Evolutionary conservation across 495 filamentous ascomycete genomes (phyloP), one percentile per base, ranked within the genome.

Genomic region (Aspergillus diversus): DNA sequence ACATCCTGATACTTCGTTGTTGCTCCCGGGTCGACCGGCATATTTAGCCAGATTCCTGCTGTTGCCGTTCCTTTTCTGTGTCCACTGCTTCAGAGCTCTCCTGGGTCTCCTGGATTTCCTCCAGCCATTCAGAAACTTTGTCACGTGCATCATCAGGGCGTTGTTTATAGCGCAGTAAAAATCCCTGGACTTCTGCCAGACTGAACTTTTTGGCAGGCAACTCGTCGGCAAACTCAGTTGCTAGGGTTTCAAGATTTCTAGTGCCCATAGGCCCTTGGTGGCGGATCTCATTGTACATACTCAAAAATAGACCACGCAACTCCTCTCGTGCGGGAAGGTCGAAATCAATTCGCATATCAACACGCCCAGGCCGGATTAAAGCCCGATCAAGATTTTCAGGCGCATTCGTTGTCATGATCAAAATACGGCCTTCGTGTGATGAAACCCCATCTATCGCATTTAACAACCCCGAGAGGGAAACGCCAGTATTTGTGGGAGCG

Each of bases 391-490:
- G 83, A 31, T 81, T 80, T 68, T 93, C 87, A 3, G 89, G 88
- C 49, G 85, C 80, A 73, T 95, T 95, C 16, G 89, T 93, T 0
- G 91, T 93, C 87, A 93, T 91, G 74, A 93, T 86, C 8, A 95
- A 80, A 5, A 93, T 83, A 35, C 90, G 84, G 27, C 91, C 91
- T 74, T 95, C 91, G 57, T 92, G 90, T 3, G 87, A 89, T 4
- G 90, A 88, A 0, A 92, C 90, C 21, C 91, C 91, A 66, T 95
- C 91, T 66, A 95, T 91, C 55, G 86, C 88, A 74, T 93, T 95
- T 15, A 93, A 81, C 0, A 95, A 79, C 0, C 89, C 91, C 1
- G 90, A 92, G 6, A 93, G 80, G 0, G 90, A 89, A 34, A 60
- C 55, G 4, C n/a, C 47, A 31, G 47, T 51, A 15, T 31, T 50